A percentile compares a stretch with the other conserved stretches of the same genome.
Evolutionary conservation across 2,329 filamentous ascomycete species (phyloP).

Genomic region (Aspergillus unguis): DNA sequence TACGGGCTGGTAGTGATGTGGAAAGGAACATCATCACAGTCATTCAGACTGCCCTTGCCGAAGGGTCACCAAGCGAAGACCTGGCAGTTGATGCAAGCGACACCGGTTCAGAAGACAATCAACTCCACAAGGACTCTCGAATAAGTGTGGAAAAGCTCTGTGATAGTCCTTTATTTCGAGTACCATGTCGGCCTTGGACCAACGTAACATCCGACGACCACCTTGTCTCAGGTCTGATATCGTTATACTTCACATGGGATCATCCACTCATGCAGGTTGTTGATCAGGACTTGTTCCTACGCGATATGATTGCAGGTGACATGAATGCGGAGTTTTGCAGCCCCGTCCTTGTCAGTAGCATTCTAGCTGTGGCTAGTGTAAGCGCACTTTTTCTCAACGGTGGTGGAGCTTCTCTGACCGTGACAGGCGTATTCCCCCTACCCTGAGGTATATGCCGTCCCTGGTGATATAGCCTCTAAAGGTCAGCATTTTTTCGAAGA

Average conservation of each 20-base stretch:
- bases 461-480: constrained; percentile 27
- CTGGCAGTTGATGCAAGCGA: constrained; percentile 20
- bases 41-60: background rate
- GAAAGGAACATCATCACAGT: constrained; percentile 23
- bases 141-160: constrained; percentile 32
- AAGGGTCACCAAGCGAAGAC: constrained; percentile 17
- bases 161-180: constrained; percentile 33
- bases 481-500: constrained; percentile 36
- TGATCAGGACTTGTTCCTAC: constrained; percentile 69
- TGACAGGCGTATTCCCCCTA: constrained; percentile 36
- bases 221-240: constrained; percentile 76
- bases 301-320: constrained; percentile 39
- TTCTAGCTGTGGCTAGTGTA: constrained; percentile 59
- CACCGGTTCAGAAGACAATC: constrained; percentile 14
- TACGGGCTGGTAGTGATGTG: constrained; percentile 27
- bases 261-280: constrained; percentile 83
- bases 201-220: constrained; percentile 71
- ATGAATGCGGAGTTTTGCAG: constrained; percentile 71
- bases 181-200: constrained; percentile 61
- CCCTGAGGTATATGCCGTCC: constrained; percentile 27
- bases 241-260: constrained; percentile 93
- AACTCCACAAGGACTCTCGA: constrained; percentile 23
- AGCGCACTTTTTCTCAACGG: constrained; percentile 9
- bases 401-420: constrained; percentile 1
- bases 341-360: constrained; percentile 79